Evolutionary conservation across 2,329 filamentous ascomycete genomes (phyloP).

Genomic region (Microcyclospora pomicola): DNA sequence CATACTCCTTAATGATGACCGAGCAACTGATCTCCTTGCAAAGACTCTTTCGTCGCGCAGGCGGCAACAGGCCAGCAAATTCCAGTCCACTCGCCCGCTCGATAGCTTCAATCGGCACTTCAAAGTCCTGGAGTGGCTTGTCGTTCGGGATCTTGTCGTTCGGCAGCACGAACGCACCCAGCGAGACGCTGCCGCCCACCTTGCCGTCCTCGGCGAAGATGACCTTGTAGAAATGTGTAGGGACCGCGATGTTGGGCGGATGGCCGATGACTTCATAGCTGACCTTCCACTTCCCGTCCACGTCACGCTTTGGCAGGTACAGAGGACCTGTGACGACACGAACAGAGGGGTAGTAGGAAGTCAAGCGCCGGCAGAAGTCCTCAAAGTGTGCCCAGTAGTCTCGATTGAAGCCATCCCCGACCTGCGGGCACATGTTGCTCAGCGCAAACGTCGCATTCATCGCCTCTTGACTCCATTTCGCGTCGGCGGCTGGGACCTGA

Average conservation of each 20-base stretch:
- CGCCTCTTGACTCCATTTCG: constrained; percentile 83
- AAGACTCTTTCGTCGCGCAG: constrained; percentile 58
- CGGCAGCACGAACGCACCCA: constrained; percentile 89
- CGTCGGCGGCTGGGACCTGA: constrained; percentile 91
- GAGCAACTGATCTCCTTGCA: constrained; percentile 80
- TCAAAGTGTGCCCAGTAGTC: constrained; percentile 99
- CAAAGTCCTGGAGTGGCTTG: constrained; percentile 80
- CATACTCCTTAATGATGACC: constrained; percentile 70
- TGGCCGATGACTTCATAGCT: constrained; percentile 90
- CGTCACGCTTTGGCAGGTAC: constrained; percentile 75
- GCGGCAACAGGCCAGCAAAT: constrained; percentile 69
- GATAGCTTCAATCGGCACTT: constrained; percentile 84
- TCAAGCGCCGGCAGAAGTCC: constrained; percentile 83
- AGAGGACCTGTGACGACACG: constrained; percentile 86
- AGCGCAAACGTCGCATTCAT: constrained; percentile 94
- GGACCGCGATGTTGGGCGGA: constrained; percentile 87
- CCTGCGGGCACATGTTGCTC: constrained; percentile 95
- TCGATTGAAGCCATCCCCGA: constrained; percentile 94
- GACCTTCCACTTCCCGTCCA: constrained; percentile 89
- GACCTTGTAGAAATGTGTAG: constrained; percentile 98
- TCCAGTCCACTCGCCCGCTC: constrained; percentile 87
- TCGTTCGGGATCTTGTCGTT: constrained; percentile 80
- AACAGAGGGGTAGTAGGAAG: constrained; percentile 67
- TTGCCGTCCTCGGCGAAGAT: constrained; percentile 82
- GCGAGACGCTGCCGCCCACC: constrained; percentile 56